Base-by-base conservation (phyloP, 139 green algal species). In the Pleodorina starrii region DNA sequence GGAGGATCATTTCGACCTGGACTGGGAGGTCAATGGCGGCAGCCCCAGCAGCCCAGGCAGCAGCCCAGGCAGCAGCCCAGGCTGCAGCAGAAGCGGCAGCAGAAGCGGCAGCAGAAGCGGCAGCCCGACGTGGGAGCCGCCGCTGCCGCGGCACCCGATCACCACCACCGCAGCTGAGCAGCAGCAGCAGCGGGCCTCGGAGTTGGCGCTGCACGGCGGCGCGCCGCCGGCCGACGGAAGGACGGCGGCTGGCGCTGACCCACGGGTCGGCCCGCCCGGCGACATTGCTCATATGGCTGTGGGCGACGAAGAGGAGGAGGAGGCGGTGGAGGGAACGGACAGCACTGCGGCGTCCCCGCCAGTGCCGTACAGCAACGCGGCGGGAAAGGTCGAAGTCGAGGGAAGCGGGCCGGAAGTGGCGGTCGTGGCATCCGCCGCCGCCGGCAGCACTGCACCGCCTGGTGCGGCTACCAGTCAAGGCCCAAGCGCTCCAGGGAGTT, bases 11-110 rank as follows among this genome's bases (percentile, higher is more conserved):
- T 42, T 69, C 10, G 76, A 59, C 12, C 48, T 84, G 76, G 76
- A 84, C 48, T 84, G 76, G 76, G 50, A 84, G 35, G 74, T 66
- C n/a, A n/a, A n/a, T n/a, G n/a, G n/a, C n/a, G n/a, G n/a, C n/a
- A n/a, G n/a, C n/a, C n/a, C n/a, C n/a, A n/a, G n/a, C n/a, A n/a
- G n/a, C n/a, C n/a, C n/a, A n/a, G n/a, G n/a, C n/a, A n/a, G n/a
- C n/a, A n/a, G n/a, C n/a, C n/a, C n/a, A n/a, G n/a, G n/a, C n/a
- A n/a, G n/a, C n/a, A n/a, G n/a, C n/a, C n/a, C n/a, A n/a, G n/a
- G n/a, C n/a, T n/a, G n/a, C n/a, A n/a, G n/a, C n/a, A n/a, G n/a
- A n/a, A n/a, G n/a, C n/a, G n/a, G n/a, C n/a, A n/a, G n/a, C n/a
- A n/a, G n/a, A n/a, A n/a, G n/a, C n/a, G n/a, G n/a, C n/a, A n/a